Percentiles rank a stretch among this genome's conserved stretches.
Conservation (phyloP, 345 rosid genomes). For the Acer negundo region DNA sequence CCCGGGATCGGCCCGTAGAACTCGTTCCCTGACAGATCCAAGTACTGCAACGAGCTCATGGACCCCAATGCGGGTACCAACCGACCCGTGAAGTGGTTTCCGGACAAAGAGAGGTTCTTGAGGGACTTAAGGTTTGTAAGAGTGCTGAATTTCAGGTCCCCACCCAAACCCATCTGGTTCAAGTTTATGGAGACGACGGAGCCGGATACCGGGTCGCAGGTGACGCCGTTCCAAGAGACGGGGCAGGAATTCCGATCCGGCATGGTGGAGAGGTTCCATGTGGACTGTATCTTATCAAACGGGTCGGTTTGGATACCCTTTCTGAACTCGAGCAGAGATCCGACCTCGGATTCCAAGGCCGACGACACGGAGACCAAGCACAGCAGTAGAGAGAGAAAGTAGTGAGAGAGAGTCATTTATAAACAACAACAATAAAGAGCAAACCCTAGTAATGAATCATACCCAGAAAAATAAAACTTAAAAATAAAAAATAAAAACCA, state of each 20-base stretch:
- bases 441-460: constrained; percentile 33
- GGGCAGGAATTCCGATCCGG: constrained; percentile 51
- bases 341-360: constrained; percentile 50
- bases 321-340: constrained; percentile 78
- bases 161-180: constrained; percentile 60
- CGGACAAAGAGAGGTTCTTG: constrained; percentile 65
- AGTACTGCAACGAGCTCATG: constrained; percentile 57
- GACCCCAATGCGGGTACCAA: constrained; percentile 75
- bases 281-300: constrained; percentile 27
- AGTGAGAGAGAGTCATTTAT: constrained; percentile 42
- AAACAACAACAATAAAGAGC: neutral
- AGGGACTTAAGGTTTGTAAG: constrained; percentile 55
- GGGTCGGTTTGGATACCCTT: constrained; percentile 75
- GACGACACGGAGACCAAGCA: constrained; percentile 20
- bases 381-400: constrained; percentile 27
- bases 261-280: constrained; percentile 48
- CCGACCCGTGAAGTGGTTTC: constrained; percentile 83
- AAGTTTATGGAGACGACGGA: constrained; percentile 55
- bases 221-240: constrained; percentile 64
- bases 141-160: constrained; percentile 79
- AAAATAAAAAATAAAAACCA: neutral
- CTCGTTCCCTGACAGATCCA: constrained; percentile 81
- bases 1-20: constrained; percentile 89
- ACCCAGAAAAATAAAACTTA: constrained; percentile 9
- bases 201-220: constrained; percentile 51